These are phyloP conservation scores for Agrocybe chaxingu DNA, from an alignment of 768 basidiomycete genomes.

Conservation along the genomic window DNA sequence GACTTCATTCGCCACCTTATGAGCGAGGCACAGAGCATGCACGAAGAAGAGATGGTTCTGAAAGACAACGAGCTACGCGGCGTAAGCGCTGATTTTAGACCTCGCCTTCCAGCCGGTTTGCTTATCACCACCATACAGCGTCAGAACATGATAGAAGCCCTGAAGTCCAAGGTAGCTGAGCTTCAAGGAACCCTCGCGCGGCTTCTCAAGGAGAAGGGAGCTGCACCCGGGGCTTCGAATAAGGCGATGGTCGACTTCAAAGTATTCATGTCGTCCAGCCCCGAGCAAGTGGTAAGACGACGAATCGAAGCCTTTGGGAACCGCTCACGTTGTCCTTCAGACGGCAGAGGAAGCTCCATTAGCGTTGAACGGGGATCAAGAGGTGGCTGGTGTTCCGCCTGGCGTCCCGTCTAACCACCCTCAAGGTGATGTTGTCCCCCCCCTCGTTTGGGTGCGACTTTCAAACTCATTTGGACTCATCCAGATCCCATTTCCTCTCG, in stretches of 20 bases:
- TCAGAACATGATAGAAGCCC: conserved; percentile 41
- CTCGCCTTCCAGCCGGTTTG: no score
- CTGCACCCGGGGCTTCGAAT: conserved; percentile 17
- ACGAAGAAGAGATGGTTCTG: conserved; percentile 50
- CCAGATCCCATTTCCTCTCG: conserved; percentile 1
- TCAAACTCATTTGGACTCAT: neutral
- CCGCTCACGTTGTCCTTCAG: neutral
- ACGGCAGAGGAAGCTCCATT: no score
- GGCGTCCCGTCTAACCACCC: no score
- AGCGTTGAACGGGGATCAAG: neutral
- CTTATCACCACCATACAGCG: conserved; percentile 28
- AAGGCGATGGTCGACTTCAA: conserved; percentile 39
- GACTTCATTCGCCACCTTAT: conserved; percentile 44
- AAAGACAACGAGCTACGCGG: conserved; percentile 57
- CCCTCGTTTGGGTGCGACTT: no score
- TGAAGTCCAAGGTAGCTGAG: conserved; percentile 40
- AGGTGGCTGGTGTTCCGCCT: neutral
- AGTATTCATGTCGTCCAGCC: conserved; percentile 36
- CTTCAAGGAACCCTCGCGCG: conserved; percentile 47
- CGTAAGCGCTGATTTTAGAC: conserved; percentile 24
- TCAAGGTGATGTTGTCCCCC: no score
- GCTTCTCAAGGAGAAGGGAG: conserved; percentile 35
- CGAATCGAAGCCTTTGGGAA: neutral
- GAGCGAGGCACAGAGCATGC: conserved; percentile 38
- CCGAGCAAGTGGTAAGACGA: conserved; percentile 6